phyloP scores from a whole-genome alignment of 805 yeast species.

The Yamadazyma nakazawae region DNA sequence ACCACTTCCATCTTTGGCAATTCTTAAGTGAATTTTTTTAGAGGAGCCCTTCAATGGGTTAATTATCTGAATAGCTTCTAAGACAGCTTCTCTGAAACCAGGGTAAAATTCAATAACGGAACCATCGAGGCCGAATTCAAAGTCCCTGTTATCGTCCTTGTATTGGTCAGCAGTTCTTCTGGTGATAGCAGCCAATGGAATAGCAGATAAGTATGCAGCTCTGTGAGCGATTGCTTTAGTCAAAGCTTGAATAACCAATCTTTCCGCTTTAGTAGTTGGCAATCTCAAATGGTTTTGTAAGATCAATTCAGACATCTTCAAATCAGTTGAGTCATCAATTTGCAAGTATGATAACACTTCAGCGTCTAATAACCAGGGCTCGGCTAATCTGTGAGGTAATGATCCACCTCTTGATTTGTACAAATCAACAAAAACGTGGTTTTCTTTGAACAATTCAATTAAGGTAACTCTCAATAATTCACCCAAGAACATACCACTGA shows the following conservation, averaged over 20 bases:
- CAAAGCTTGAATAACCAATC: conserved; percentile 65
- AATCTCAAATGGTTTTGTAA: conserved; percentile 64
- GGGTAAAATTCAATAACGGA: conserved; percentile 93
- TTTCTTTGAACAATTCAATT: conserved; percentile 60
- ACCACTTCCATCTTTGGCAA: conserved; percentile 94
- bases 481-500: conserved; percentile 90
- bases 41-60: conserved; percentile 73
- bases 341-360: conserved; percentile 85
- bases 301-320: conserved; percentile 67
- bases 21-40: conserved; percentile 68
- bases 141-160: conserved; percentile 49
- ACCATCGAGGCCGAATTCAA: conserved; percentile 95
- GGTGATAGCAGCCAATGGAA: conserved; percentile 86
- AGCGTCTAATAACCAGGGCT: conserved; percentile 76
- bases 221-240: conserved; percentile 81
- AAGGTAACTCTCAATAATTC: conserved; percentile 77
- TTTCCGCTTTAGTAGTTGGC: conserved; percentile 68
- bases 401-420: conserved; percentile 35
- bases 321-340: conserved; percentile 73
- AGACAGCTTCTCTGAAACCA: conserved; percentile 73
- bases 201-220: conserved; percentile 86
- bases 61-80: conserved; percentile 71
- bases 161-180: conserved; percentile 62
- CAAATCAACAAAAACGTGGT: conserved; percentile 58
- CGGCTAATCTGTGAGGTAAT: conserved; percentile 61